Evolutionary conservation across 805 yeast genomes (phyloP), one percentile per base, ranked within the genome.

Genomic region (Monosporozyma siamensis): DNA sequence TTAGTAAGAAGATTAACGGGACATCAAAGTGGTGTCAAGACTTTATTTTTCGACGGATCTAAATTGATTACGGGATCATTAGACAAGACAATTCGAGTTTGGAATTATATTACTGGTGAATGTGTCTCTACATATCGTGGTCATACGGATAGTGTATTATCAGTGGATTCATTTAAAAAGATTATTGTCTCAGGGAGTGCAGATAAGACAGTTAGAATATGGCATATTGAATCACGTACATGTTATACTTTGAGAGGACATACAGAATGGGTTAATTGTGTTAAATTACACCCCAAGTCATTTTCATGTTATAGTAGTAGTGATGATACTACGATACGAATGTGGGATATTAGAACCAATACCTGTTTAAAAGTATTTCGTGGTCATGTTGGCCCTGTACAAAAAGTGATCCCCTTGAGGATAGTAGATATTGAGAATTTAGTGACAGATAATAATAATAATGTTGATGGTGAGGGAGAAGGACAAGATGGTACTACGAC

Each of bases 51-150:
- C 61, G 97, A 92, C 63, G 82, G 79, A 39, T 85, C 81, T 52
- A 92, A 92, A 63, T 71, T 92, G 34, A 86, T 92, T 35, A 85
- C 96, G 1, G 97, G 95, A 10, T 89, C 95, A 1, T 70, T 87
- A 58, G 98, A 92, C 65, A 75, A 81, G 38, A 87, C 95, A 0
- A 87, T 92, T 48, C 81, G 89, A 53, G 94, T 92, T 30, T 92
- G 98, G 98, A 88, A 90, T 65, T 87, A 87, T 64, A 81, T 82
- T 49, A 87, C 95, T 0, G 98, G 98, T 29, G 83, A 84, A 60
- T 90, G 97, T 57, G 79, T 92, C 18, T 83, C 95, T 6, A 89
- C 97, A 0, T 88, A 92, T 63, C 71, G 90, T 32, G 97, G 97
- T 3, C 97, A 92, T 65, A 80, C 79, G 39, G 92, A 83, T 55